phyloP scores from a whole-genome alignment of 2,329 filamentous ascomycete genomes.

The Pseudocercospora pini-densiflorae region DNA sequence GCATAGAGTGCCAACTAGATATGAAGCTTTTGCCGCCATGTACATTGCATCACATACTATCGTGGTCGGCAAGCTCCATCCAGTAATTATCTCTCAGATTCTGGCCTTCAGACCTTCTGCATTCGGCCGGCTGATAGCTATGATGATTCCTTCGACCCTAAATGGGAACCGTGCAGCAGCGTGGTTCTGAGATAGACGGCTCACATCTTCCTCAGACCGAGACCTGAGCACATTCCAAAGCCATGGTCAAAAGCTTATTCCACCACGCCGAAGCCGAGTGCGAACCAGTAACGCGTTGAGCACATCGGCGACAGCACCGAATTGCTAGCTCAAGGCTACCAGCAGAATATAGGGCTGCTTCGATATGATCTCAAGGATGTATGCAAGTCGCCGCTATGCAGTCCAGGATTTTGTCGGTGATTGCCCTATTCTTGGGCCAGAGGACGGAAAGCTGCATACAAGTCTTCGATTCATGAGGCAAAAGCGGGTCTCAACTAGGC shows the following conservation, averaged over 20 bases:
- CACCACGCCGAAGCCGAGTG: conserved; percentile 2
- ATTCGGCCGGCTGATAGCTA: neutral
- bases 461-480: conserved; percentile 13
- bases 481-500: conserved; percentile 5
- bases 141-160: neutral
- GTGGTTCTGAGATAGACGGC: neutral
- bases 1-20: conserved; percentile 3
- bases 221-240: neutral
- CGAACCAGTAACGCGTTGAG: neutral
- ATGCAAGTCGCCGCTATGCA: conserved; percentile 4
- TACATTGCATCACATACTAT: neutral
- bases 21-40: conserved; percentile 2
- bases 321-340: neutral
- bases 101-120: neutral
- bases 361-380: neutral
- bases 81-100: neutral
- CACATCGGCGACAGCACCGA: conserved; percentile 4
- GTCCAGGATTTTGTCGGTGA: conserved; percentile 4
- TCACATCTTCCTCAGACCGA: conserved; percentile 7
- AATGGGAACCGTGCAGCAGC: neutral
- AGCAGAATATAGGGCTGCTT: neutral
- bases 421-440: conserved; percentile 1
- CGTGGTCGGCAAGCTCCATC: neutral
- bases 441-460: conserved; percentile 8
- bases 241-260: conserved; percentile 4